Evolutionary conservation across 2,329 filamentous ascomycete genomes (phyloP).

Genomic region (Aspergillus flavus): DNA sequence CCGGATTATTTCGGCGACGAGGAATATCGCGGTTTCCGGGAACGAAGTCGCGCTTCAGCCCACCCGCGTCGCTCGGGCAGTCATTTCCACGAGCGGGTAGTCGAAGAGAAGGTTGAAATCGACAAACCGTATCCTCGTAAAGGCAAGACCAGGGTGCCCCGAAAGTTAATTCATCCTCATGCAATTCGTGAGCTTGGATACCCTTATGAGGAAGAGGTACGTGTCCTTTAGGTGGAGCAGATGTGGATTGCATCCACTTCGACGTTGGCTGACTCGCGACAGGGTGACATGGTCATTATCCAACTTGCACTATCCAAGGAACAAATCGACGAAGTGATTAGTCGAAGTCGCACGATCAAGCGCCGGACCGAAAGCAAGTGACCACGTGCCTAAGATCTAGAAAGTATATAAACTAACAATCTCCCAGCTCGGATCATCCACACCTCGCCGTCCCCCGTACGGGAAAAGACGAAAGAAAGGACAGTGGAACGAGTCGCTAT

Average conservation of each 20-base stretch:
- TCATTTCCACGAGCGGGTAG: slow-evolving; percentile 30
- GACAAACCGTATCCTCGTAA: slow-evolving; percentile 69
- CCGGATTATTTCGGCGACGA: slow-evolving; percentile 72
- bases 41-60: slow-evolving; percentile 58
- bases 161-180: slow-evolving; percentile 74
- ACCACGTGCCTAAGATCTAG: slow-evolving; percentile 10
- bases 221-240: slow-evolving; percentile 27
- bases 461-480: slow-evolving; percentile 23
- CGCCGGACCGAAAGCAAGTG: slow-evolving; percentile 36
- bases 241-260: neutral
- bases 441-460: slow-evolving; percentile 28
- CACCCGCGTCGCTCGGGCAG: slow-evolving; percentile 52
- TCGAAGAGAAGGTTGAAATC: slow-evolving; percentile 32
- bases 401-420: slow-evolving; percentile 7
- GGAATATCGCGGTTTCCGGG: slow-evolving; percentile 67
- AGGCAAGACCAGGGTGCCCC: slow-evolving; percentile 87
- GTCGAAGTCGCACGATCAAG: slow-evolving; percentile 68
- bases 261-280: slow-evolving; percentile 16
- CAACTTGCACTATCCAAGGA: slow-evolving; percentile 83
- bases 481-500: slow-evolving; percentile 32
- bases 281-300: slow-evolving; percentile 81
- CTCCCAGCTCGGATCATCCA: slow-evolving; percentile 26
- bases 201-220: slow-evolving; percentile 82
- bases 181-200: slow-evolving; percentile 85
- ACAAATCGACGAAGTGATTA: slow-evolving; percentile 88